These are phyloP conservation scores for Salinomyces thailandicus DNA, from an alignment of 2,329 filamentous ascomycete species.

Conservation along the genomic window DNA sequence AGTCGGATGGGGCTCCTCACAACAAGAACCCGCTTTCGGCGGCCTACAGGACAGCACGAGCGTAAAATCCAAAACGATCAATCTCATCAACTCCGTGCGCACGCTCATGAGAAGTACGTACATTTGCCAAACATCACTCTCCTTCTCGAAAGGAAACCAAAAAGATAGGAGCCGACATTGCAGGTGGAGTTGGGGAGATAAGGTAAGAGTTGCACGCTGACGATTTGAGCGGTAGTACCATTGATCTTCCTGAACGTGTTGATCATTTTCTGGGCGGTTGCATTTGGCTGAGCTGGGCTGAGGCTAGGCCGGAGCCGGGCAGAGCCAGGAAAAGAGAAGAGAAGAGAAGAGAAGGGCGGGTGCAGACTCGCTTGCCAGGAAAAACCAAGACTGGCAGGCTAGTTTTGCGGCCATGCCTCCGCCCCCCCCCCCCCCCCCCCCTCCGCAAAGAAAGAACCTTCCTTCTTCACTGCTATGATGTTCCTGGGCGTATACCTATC, in stretches of 20 bases:
- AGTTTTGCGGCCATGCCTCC: too few species aligned
- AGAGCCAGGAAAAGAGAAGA: too few species aligned
- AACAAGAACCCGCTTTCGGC: slow-evolving; percentile 66
- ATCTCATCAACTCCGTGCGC: slow-evolving; percentile 80
- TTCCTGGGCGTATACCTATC: too few species aligned
- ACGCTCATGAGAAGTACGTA: slow-evolving; percentile 84
- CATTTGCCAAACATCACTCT: neutral
- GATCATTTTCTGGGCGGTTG: slow-evolving; percentile 55
- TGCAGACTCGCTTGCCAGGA: too few species aligned
- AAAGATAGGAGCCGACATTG: neutral
- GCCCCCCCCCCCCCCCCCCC: too few species aligned
- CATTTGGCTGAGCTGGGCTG: slow-evolving; percentile 24
- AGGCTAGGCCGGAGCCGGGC: too few species aligned
- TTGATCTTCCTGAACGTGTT: slow-evolving; percentile 73
- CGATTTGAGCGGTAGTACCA: slow-evolving; percentile 59
- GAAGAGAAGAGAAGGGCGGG: too few species aligned
- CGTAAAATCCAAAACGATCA: slow-evolving; percentile 77
- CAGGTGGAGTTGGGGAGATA: neutral
- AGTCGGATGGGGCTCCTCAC: slow-evolving; percentile 69
- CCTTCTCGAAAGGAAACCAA: neutral
- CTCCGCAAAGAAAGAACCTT: too few species aligned
- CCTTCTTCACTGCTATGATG: too few species aligned
- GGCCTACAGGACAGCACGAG: slow-evolving; percentile 59
- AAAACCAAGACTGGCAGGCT: too few species aligned
- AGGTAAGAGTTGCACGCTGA: slow-evolving; percentile 5